These are phyloP conservation scores for Ophiostoma sp. DNA, from an alignment of 2,329 filamentous ascomycete genomes.

Conservation along the genomic window DNA sequence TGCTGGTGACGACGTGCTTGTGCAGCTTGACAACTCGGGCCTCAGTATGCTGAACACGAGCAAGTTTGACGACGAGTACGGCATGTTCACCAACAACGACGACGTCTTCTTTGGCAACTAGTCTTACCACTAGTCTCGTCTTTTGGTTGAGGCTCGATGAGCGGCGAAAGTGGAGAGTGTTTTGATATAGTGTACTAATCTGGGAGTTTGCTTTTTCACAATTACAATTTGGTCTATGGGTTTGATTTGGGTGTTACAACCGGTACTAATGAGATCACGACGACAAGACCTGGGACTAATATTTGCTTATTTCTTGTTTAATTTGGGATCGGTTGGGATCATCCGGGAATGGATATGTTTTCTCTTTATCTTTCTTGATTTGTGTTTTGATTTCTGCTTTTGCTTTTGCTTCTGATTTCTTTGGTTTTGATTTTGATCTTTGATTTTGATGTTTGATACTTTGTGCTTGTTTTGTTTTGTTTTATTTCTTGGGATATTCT, in stretches of 20 bases:
- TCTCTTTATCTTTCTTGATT: neutral
- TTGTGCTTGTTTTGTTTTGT: neutral
- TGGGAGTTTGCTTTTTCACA: conserved; percentile 12
- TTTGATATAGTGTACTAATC: conserved; percentile 21
- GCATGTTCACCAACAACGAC: conserved; percentile 49
- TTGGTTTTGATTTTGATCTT: neutral
- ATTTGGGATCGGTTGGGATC: conserved; percentile 9
- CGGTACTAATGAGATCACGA: conserved; percentile 24
- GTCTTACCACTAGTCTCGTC: neutral
- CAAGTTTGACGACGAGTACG: conserved; percentile 53
- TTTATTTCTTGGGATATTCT: neutral
- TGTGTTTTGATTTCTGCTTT: conserved; percentile 8
- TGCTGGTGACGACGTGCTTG: conserved; percentile 40
- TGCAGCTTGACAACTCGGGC: conserved; percentile 42
- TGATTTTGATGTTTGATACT: neutral
- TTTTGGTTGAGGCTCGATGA: neutral
- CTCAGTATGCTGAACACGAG: conserved; percentile 46
- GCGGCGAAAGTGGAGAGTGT: neutral
- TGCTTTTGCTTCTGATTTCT: neutral
- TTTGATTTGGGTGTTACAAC: conserved; percentile 3
- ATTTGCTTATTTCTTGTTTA: conserved; percentile 5
- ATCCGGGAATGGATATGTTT: neutral
- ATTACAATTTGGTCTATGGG: neutral
- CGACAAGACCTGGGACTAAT: conserved; percentile 16
- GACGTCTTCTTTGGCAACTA: conserved; percentile 47